phyloP scores from a whole-genome alignment of 2,329 filamentous ascomycete species.

The Penicillium sp. region DNA sequence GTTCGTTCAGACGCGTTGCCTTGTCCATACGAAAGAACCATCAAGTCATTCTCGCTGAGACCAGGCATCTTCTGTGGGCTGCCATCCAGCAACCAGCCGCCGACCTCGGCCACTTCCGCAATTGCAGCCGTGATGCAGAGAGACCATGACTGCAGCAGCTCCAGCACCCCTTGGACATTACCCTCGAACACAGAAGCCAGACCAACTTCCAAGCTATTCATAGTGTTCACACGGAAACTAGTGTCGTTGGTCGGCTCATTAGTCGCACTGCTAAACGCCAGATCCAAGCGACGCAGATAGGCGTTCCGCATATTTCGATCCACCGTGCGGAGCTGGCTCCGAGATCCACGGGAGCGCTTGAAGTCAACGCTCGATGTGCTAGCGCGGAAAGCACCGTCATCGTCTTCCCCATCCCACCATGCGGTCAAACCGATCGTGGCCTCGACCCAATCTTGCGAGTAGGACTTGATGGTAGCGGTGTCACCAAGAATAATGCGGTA shows the following conservation, averaged over 20 bases:
- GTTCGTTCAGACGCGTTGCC: constrained; percentile 51
- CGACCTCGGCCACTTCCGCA: constrained; percentile 80
- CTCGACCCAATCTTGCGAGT: constrained; percentile 89
- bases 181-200: constrained; percentile 82
- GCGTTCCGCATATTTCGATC: constrained; percentile 62
- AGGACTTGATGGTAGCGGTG: constrained; percentile 72
- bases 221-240: constrained; percentile 72
- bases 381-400: constrained; percentile 47
- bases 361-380: constrained; percentile 30
- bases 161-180: constrained; percentile 74
- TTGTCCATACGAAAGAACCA: constrained; percentile 73
- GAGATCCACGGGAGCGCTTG: constrained; percentile 32
- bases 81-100: constrained; percentile 74
- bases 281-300: constrained; percentile 73
- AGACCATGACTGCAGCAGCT: constrained; percentile 77
- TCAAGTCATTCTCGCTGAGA: constrained; percentile 77
- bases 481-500: constrained; percentile 82
- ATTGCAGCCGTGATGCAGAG: constrained; percentile 76
- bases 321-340: constrained; percentile 48
- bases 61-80: constrained; percentile 63
- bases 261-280: constrained; percentile 68
- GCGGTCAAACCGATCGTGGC: constrained; percentile 79
- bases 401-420: constrained; percentile 88
- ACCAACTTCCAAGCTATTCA: constrained; percentile 76
- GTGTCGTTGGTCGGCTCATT: constrained; percentile 64